Evolutionary conservation across 164 flowering plant genomes (phyloP).

Genomic region (Vitis vinifera): DNA sequence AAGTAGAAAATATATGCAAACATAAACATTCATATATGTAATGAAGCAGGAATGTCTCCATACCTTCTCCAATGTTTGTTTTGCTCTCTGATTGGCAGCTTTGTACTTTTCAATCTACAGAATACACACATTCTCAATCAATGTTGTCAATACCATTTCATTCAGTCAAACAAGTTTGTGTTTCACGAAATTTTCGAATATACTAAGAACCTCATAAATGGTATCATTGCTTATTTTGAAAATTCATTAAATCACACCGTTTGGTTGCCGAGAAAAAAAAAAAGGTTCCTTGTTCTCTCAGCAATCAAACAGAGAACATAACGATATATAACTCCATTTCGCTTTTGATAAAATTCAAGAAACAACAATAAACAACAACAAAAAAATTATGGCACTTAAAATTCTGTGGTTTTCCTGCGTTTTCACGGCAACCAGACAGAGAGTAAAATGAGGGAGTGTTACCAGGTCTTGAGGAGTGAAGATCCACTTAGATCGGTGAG

Average conservation of each 20-base stretch:
- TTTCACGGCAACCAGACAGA: constrained; percentile 9
- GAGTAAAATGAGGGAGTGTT: neutral
- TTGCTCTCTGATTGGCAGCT: constrained; percentile 76
- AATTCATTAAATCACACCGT: too few relatives aligned
- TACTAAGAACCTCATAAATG: too few relatives aligned
- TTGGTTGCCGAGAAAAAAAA: neutral
- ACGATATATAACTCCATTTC: neutral
- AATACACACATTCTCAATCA: neutral
- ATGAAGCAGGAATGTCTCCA: neutral
- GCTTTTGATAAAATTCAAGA: too few relatives aligned
- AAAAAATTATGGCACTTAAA: neutral
- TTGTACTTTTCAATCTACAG: constrained; percentile 61
- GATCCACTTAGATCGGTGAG: constrained; percentile 89
- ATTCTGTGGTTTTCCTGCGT: neutral
- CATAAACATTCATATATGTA: too few relatives aligned
- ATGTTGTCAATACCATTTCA: neutral
- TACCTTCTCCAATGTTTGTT: constrained; percentile 74
- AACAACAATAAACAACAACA: neutral
- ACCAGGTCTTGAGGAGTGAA: constrained; percentile 80
- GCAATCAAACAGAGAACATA: neutral
- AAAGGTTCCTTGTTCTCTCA: neutral
- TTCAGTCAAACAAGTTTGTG: too few relatives aligned
- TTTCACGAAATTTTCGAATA: too few relatives aligned
- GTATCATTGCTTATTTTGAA: too few relatives aligned
- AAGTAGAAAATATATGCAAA: too few relatives aligned